These are phyloP conservation scores for Debaryomyces psychrophilus DNA, from an alignment of 1,139 yeast species.

Conservation along the genomic window DNA sequence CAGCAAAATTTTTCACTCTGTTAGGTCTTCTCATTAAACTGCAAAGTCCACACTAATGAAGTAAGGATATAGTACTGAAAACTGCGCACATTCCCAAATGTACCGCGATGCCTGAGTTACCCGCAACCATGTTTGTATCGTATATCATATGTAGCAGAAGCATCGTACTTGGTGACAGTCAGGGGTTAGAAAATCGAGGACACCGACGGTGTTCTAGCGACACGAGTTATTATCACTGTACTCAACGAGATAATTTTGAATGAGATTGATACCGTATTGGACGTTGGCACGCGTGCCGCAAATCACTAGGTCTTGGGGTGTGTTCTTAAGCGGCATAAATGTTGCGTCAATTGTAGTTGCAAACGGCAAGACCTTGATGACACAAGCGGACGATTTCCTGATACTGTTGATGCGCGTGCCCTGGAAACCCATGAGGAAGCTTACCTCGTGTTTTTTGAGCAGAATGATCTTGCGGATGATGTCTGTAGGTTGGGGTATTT, in stretches of 20 bases:
- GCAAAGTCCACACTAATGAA: conserved; percentile 2
- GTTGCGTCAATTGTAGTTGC: conserved; percentile 14
- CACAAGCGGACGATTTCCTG: conserved; percentile 31
- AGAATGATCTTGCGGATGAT: conserved; percentile 1
- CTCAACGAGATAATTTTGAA: conserved; percentile 13
- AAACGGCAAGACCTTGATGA: conserved; percentile 27
- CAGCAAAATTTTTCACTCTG: conserved; percentile 13
- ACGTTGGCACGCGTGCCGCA: conserved; percentile 23
- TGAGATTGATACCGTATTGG: conserved; percentile 20
- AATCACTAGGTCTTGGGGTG: conserved; percentile 18
- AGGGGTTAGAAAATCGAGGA: neutral
- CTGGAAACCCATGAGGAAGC: conserved; percentile 32
- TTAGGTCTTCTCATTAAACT: conserved; percentile 9
- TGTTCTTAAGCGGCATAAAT: conserved; percentile 15
- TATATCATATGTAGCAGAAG: neutral
- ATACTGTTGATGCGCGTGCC: conserved; percentile 30
- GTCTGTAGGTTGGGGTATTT: conserved; percentile 2
- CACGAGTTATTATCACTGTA: conserved; percentile 9
- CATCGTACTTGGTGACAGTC: neutral
- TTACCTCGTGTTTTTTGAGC: conserved; percentile 26
- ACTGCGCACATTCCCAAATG: conserved; percentile 8
- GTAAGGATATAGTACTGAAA: conserved; percentile 6
- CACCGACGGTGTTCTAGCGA: neutral
- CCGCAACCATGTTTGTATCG: conserved; percentile 7
- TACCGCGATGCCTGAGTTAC: conserved; percentile 6